Base-by-base conservation (phyloP, 83 land plant genomes). In the Picea engelmannii region DNA sequence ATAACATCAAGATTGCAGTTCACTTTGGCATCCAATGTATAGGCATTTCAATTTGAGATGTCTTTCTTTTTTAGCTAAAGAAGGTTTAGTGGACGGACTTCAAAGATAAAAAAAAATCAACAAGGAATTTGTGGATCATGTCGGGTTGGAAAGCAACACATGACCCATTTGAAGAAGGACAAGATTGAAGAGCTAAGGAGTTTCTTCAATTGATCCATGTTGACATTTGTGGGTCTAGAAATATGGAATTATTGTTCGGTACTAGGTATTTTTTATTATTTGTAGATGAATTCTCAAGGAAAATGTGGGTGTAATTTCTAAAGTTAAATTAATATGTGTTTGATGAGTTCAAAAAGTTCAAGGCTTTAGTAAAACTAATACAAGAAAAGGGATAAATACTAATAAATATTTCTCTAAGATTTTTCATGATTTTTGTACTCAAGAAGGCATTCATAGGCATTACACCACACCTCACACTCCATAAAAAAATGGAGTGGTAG, bases 211-310 rank as follows among this genome's bases (percentile, higher is more conserved):
- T 66, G 69, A 66, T 66, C 35, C 40, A 66, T 25, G 35, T 3
- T 66, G 15, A 66, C 35, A 25, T 24, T 66, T 66, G 7, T 25
- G 35, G 15, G 69, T 12, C 65, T 10, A 69, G 82, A 62, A 78
- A 77, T 4, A 79, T 80, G 23, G 5, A 62, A 59, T 85, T 65
- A 27, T 6, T 82, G 24, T 68, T 74, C 2, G n/a, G 27, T 64
- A 7, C 66, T 7, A 64, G 3, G 7, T 64, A 0, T 64, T 4
- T 64, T 64, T 64, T 64, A 3, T 20, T 64, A 11, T 64, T 64
- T 62, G 66, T n/a, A 64, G 66, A 64, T 64, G 66, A 64, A 27
- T 64, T 64, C 40, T 64, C 66, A 7, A 64, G 66, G 23, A 64
- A 64, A 20, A 20, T n/a, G 23, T 23, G 66, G 23, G 66, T n/a